Conservation (phyloP, 257 asterid genomes). For the Vinca minor region DNA sequence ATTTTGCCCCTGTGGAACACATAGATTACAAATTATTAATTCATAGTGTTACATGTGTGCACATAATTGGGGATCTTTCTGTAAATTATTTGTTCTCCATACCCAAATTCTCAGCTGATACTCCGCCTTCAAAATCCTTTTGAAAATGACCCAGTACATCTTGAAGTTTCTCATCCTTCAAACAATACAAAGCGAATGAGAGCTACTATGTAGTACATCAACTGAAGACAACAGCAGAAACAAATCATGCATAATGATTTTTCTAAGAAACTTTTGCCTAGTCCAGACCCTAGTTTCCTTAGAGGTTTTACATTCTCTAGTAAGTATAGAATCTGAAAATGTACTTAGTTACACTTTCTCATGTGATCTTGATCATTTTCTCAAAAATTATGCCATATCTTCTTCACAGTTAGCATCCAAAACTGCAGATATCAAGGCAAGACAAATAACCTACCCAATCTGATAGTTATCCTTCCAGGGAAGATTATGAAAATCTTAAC, state of each 20-base stretch:
- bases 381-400: not conserved
- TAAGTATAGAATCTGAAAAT: conserved; percentile 1
- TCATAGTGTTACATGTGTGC: conserved; percentile 16
- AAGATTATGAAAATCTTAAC: not conserved
- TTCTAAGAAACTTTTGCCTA: not conserved
- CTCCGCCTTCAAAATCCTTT: conserved; percentile 95
- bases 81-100: conserved; percentile 32
- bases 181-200: conserved; percentile 25
- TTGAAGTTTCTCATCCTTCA: conserved; percentile 83
- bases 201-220: conserved; percentile 10
- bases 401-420: not conserved
- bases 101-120: conserved; percentile 97
- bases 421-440: not conserved
- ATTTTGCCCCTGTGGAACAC: conserved; percentile 74
- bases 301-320: conserved; percentile 1
- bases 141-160: conserved; percentile 86
- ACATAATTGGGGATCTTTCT: conserved; percentile 8
- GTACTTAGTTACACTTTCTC: not conserved
- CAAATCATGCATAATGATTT: not conserved
- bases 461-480: not conserved
- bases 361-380: not conserved
- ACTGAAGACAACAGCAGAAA: not conserved
- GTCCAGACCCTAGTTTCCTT: not conserved
- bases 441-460: not conserved
- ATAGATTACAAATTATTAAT: conserved; percentile 30